These are phyloP conservation scores for Calocybe indica DNA, from an alignment of 768 basidiomycete species.

Conservation along the genomic window DNA sequence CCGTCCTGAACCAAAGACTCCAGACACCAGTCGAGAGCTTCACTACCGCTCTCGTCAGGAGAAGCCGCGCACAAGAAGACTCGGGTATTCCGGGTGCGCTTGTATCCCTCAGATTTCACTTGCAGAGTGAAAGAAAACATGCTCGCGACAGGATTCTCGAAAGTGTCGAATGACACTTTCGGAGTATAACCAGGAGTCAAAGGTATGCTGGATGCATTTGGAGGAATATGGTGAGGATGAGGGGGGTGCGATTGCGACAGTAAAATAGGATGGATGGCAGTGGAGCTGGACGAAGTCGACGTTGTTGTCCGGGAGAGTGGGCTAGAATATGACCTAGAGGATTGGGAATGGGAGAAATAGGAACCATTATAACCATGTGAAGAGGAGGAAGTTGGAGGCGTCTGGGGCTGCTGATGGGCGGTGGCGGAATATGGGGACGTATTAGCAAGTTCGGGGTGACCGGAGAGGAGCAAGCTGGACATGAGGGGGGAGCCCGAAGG, in stretches of 20 bases:
- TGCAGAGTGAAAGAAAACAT: slow-evolving; percentile 88
- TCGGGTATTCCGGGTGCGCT: slow-evolving; percentile 67
- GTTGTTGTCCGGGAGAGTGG: too few species aligned
- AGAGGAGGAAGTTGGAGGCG: too few species aligned
- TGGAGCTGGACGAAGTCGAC: too few species aligned
- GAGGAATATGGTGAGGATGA: slow-evolving; percentile 8
- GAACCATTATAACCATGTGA: too few species aligned
- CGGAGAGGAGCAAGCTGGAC: too few species aligned
- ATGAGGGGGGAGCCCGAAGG: too few species aligned
- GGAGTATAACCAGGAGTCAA: slow-evolving; percentile 41
- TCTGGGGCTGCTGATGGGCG: too few species aligned
- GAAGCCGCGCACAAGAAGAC: slow-evolving; percentile 89
- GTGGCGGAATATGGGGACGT: too few species aligned
- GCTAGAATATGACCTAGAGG: too few species aligned
- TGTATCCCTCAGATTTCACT: slow-evolving; percentile 80
- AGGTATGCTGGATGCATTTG: slow-evolving; percentile 9
- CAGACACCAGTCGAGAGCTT: slow-evolving; percentile 92
- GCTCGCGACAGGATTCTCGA: slow-evolving; percentile 71
- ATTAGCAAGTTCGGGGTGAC: too few species aligned
- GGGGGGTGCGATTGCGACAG: slow-evolving; percentile 7
- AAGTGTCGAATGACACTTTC: slow-evolving; percentile 84
- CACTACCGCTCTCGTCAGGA: slow-evolving; percentile 79
- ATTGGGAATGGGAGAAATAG: too few species aligned
- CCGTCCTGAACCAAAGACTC: slow-evolving; percentile 80
- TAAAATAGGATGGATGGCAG: neutral